Evolutionary conservation across 768 basidiomycete genomes (phyloP).

Genomic region (Kwoniella sp.): DNA sequence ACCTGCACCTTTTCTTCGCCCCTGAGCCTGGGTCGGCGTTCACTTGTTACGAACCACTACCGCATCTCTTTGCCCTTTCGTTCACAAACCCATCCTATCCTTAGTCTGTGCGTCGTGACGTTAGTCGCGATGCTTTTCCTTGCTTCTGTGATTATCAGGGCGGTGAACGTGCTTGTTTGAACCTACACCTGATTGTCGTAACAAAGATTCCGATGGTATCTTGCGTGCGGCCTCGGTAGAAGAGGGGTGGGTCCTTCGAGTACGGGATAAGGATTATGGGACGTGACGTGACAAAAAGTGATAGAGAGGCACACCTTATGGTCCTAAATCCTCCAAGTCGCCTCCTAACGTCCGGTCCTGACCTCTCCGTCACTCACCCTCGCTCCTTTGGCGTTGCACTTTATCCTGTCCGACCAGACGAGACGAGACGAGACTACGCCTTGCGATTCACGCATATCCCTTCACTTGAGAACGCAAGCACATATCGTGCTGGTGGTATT

Average conservation of each 20-base stretch:
- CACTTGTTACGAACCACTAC: not conserved
- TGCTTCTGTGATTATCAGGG: slow-evolving; percentile 1
- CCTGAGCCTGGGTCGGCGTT: not conserved
- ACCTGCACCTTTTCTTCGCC: not conserved
- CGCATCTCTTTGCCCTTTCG: not conserved
- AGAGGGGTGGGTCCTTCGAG: not conserved
- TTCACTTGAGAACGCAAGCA: slow-evolving; percentile 1
- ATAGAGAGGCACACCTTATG: not conserved
- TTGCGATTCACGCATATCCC: not conserved
- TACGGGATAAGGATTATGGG: slow-evolving; percentile 18
- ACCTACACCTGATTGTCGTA: slow-evolving; percentile 1
- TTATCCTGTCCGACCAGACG: slow-evolving; percentile 17
- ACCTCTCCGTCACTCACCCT: slow-evolving; percentile 6
- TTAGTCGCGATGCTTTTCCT: not conserved
- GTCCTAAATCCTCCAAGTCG: not conserved
- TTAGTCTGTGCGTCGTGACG: slow-evolving; percentile 3
- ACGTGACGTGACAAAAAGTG: slow-evolving; percentile 19
- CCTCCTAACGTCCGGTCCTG: slow-evolving; percentile 6
- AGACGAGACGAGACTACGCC: slow-evolving; percentile 10
- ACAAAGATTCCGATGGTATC: slow-evolving; percentile 2
- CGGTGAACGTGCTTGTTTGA: slow-evolving; percentile 1
- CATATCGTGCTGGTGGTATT: not conserved
- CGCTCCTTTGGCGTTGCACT: slow-evolving; percentile 36
- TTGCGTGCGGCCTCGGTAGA: not conserved
- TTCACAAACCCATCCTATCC: not conserved